Evolutionary conservation across 495 filamentous ascomycete genomes (phyloP).

Genomic region (Aspergillus ostianus): DNA sequence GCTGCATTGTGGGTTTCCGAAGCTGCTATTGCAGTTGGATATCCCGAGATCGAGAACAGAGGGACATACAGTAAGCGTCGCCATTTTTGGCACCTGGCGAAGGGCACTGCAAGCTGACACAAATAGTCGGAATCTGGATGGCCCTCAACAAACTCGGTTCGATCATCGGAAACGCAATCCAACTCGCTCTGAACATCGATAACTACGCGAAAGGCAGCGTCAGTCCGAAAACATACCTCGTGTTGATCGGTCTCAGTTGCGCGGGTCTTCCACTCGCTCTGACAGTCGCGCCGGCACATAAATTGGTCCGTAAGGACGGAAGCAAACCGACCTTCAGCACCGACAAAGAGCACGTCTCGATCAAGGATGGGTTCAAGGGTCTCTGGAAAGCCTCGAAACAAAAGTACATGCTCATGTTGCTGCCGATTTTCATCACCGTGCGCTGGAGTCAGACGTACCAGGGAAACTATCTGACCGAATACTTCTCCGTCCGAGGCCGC

Average conservation of each 20-base stretch:
- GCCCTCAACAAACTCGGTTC: conserved; percentile 56
- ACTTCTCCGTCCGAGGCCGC: conserved; percentile 56
- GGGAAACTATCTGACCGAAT: conserved; percentile 58
- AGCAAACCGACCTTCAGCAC: conserved; percentile 35
- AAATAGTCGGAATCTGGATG: conserved; percentile 53
- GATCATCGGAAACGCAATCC: conserved; percentile 55
- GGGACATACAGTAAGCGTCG: conserved; percentile 42
- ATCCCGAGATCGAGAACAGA: conserved; percentile 51
- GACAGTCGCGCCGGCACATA: conserved; percentile 50
- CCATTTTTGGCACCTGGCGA: too few relatives aligned
- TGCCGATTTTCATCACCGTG: conserved; percentile 54
- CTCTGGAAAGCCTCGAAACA: conserved; percentile 45
- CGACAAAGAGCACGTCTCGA: conserved; percentile 34
- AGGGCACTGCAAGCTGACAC: too few relatives aligned
- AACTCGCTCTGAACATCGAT: conserved; percentile 51
- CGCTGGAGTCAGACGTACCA: conserved; percentile 56
- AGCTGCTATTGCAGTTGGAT: conserved; percentile 56
- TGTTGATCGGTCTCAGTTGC: conserved; percentile 53
- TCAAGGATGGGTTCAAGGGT: conserved; percentile 44
- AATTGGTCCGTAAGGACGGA: conserved; percentile 53
- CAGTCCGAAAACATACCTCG: conserved; percentile 52
- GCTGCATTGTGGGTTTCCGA: conserved; percentile 59
- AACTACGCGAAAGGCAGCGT: conserved; percentile 50
- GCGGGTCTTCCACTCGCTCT: conserved; percentile 52
- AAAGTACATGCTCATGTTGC: conserved; percentile 49